Evolutionary conservation across 805 yeast genomes (phyloP).

Genomic region (Danielozyma ontarioensis): DNA sequence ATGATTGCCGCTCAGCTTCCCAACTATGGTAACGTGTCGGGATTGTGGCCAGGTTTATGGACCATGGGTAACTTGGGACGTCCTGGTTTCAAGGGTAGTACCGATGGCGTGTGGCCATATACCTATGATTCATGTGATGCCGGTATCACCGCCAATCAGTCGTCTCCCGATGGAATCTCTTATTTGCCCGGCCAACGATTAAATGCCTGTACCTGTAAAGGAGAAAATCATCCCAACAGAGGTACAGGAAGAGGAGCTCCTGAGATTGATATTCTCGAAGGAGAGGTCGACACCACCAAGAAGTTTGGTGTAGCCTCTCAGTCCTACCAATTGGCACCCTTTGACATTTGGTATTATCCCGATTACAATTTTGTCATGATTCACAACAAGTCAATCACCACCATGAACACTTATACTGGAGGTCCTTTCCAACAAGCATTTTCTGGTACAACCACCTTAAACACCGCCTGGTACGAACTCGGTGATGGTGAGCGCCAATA

Average conservation of each 20-base stretch:
- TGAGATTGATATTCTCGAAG: conserved; percentile 21
- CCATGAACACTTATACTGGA: conserved; percentile 34
- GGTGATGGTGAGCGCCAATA: conserved; percentile 14
- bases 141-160: conserved; percentile 35
- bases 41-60: conserved; percentile 39
- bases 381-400: conserved; percentile 20
- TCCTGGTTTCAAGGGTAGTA: conserved; percentile 30
- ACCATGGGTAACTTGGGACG: conserved; percentile 34
- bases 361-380: conserved; percentile 31
- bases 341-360: conserved; percentile 40
- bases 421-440: conserved; percentile 37
- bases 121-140: conserved; percentile 33
- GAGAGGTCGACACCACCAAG: conserved; percentile 11
- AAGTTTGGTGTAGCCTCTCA: conserved; percentile 25
- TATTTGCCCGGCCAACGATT: conserved; percentile 34
- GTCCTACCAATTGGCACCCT: conserved; percentile 40
- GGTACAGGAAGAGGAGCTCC: conserved; percentile 38
- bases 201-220: conserved; percentile 27
- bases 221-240: conserved; percentile 32
- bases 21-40: conserved; percentile 24
- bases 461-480: conserved; percentile 31
- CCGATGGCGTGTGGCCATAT: conserved; percentile 39
- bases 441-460: conserved; percentile 30
- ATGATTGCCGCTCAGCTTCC: conserved; percentile 27
- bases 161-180: conserved; percentile 35